Percentiles rank a stretch among this genome's conserved stretches.
These are phyloP conservation scores for Wickerhamiella brachini DNA, from an alignment of 805 yeast species.

Conservation along the genomic window DNA sequence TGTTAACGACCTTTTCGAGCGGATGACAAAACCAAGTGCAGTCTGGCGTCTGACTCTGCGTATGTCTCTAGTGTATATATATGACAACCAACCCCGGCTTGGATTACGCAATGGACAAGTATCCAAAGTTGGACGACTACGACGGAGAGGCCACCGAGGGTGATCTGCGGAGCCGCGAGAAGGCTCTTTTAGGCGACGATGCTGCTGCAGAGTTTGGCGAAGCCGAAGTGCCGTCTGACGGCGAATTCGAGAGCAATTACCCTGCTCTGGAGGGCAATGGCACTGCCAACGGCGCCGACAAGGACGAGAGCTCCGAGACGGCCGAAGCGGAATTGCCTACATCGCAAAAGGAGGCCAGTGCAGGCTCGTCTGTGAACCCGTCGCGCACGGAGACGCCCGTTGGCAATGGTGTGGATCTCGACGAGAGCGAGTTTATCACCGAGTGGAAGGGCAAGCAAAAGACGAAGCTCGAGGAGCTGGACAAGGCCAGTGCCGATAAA, in stretches of 20 bases:
- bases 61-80: too few relatives aligned
- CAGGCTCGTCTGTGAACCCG: not conserved
- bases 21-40: not conserved
- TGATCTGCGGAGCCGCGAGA: conserved; percentile 30
- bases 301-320: conserved; percentile 6
- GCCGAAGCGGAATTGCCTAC: not conserved
- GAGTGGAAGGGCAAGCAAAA: conserved; percentile 79
- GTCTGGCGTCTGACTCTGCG: too few relatives aligned
- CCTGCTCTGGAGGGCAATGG: conserved; percentile 16
- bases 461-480: conserved; percentile 67
- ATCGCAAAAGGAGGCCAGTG: conserved; percentile 7
- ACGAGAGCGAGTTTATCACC: conserved; percentile 44
- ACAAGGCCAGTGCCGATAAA: conserved; percentile 50
- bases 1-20: not conserved
- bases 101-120: conserved; percentile 36
- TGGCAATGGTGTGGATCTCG: conserved; percentile 18
- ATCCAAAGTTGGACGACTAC: conserved; percentile 40
- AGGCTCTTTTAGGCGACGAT: conserved; percentile 30
- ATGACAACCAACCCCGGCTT: not conserved
- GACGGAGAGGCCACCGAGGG: conserved; percentile 19
- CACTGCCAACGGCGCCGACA: conserved; percentile 2
- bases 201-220: conserved; percentile 24
- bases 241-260: conserved; percentile 17
- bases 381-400: conserved; percentile 13
- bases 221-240: conserved; percentile 16